phyloP scores from a whole-genome alignment of 192 early-diverging fungal genomes.

The Obelidium mucronatum region DNA sequence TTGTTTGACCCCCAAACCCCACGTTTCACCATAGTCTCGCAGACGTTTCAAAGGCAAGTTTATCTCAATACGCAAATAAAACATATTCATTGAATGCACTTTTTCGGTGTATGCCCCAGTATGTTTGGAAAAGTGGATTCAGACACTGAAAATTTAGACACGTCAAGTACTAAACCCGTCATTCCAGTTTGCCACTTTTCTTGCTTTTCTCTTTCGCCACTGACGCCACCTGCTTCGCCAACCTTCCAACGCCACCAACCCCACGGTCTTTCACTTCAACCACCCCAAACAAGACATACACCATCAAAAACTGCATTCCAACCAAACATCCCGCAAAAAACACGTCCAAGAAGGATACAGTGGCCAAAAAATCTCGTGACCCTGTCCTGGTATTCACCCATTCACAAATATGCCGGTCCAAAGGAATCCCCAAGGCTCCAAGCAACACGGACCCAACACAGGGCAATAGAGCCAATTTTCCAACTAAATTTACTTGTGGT shows the following conservation, averaged over 20 bases:
- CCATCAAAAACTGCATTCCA: slow-evolving; percentile 1
- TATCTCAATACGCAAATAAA: too few species aligned
- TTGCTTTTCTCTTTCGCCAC: neutral
- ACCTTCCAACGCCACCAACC: neutral
- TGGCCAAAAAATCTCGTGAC: neutral
- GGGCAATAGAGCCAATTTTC: neutral
- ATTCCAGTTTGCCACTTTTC: too few species aligned
- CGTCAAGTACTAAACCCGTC: too few species aligned
- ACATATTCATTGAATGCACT: too few species aligned
- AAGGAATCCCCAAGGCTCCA: neutral
- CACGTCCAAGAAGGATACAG: neutral
- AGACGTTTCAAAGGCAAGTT: too few species aligned
- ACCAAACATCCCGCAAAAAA: slow-evolving; percentile 16
- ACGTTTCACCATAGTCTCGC: too few species aligned
- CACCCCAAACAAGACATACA: slow-evolving; percentile 3
- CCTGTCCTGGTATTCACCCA: neutral
- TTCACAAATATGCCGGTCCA: neutral
- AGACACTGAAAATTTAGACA: too few species aligned
- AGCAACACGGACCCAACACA: neutral
- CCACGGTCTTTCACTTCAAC: neutral
- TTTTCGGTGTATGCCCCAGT: too few species aligned
- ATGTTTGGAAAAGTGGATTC: too few species aligned
- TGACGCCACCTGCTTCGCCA: neutral
- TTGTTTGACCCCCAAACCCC: too few species aligned
- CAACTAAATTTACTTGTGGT: neutral